These are phyloP conservation scores for Blastobotrys serpentis DNA, from an alignment of 1,139 yeast genomes.

Conservation along the genomic window DNA sequence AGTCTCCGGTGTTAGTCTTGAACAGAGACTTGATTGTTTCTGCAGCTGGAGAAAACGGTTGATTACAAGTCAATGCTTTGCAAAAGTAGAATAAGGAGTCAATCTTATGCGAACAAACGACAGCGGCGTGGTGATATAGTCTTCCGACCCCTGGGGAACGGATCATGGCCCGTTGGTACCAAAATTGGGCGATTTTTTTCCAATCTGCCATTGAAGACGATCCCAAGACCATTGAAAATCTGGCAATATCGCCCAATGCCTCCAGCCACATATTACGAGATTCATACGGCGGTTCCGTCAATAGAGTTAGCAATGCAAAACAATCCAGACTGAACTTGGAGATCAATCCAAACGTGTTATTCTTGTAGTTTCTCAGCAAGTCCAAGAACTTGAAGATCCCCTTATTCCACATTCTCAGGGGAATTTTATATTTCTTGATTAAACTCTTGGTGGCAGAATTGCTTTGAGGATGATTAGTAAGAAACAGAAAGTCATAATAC, in stretches of 20 bases:
- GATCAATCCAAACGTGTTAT: conserved; percentile 29
- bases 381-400: conserved; percentile 37
- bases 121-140: conserved; percentile 36
- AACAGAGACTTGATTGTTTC: conserved; percentile 27
- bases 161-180: conserved; percentile 35
- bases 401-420: conserved; percentile 36
- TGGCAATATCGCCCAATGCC: conserved; percentile 37
- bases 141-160: conserved; percentile 37
- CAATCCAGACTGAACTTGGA: conserved; percentile 32
- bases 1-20: conserved; percentile 23
- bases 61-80: conserved; percentile 30
- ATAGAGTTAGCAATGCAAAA: conserved; percentile 32
- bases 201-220: conserved; percentile 30
- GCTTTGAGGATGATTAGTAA: conserved; percentile 33
- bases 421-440: conserved; percentile 34
- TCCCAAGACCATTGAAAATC: conserved; percentile 31
- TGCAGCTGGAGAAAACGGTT: conserved; percentile 30
- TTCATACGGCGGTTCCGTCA: conserved; percentile 36
- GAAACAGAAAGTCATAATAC: conserved; percentile 34
- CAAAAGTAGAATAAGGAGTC: conserved; percentile 37
- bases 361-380: conserved; percentile 28
- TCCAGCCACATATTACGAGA: conserved; percentile 37
- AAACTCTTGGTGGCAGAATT: conserved; percentile 28
- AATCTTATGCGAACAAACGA: conserved; percentile 29
- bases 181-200: conserved; percentile 33